A percentile compares a stretch with the other conserved stretches of the same genome.
Evolutionary conservation across 768 basidiomycete species (phyloP).

Genomic region (Psilocybe cubensis): DNA sequence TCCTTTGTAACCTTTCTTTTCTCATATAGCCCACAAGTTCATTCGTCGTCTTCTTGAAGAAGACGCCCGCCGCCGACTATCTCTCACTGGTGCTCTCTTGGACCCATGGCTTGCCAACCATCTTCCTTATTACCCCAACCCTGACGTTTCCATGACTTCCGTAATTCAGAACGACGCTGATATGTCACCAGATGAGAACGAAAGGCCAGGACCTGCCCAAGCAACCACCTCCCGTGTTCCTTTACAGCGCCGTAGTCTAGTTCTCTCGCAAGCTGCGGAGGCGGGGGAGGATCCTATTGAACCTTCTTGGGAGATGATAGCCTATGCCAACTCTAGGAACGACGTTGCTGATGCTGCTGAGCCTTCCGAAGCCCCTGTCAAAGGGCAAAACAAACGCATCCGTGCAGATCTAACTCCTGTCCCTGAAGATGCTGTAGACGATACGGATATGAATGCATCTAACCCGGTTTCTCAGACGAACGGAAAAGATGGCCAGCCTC

Average conservation of each 20-base stretch:
- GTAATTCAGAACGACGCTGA: constrained; percentile 3
- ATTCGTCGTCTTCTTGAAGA: constrained; percentile 64
- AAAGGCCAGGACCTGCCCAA: background rate
- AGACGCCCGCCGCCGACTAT: constrained; percentile 71
- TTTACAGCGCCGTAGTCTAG: constrained; percentile 52
- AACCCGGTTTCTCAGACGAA: background rate
- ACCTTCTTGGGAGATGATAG: constrained; percentile 63
- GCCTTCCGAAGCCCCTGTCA: constrained; percentile 17
- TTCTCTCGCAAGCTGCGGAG: constrained; percentile 50
- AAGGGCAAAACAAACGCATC: constrained; percentile 43
- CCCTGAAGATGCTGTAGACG: constrained; percentile 35
- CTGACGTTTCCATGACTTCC: background rate
- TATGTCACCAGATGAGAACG: constrained; percentile 1
- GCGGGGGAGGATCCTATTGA: constrained; percentile 41
- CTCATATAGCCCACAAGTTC: constrained; percentile 61
- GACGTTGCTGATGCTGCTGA: constrained; percentile 21
- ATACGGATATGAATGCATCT: constrained; percentile 8
- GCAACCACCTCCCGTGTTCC: constrained; percentile 10
- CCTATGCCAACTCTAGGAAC: constrained; percentile 35
- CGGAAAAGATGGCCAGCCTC: constrained; percentile 11
- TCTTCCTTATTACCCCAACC: constrained; percentile 28
- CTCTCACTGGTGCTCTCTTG: constrained; percentile 62
- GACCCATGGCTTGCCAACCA: constrained; percentile 77
- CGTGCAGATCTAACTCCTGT: constrained; percentile 46
- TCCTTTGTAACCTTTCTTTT: constrained; percentile 2